Conservation (phyloP, 768 basidiomycete species). For the Trametopsis cervina region DNA sequence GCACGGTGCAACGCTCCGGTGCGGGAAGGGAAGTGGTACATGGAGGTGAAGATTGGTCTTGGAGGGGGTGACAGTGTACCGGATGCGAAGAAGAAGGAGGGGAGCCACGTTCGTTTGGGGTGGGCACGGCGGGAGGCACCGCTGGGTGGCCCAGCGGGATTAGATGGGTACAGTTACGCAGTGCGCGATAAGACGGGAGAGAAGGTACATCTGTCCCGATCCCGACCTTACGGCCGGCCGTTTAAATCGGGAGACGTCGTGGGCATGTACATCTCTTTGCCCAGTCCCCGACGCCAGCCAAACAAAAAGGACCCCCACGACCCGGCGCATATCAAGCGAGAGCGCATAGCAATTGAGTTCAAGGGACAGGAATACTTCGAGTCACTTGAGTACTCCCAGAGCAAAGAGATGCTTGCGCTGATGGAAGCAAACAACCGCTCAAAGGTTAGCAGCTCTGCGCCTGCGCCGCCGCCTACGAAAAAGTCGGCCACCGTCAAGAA, state of each 20-base stretch:
- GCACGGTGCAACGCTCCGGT: slow-evolving; percentile 87
- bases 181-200: slow-evolving; percentile 90
- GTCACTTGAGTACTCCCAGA: slow-evolving; percentile 78
- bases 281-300: slow-evolving; percentile 50
- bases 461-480: slow-evolving; percentile 52
- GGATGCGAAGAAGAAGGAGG: slow-evolving; percentile 48
- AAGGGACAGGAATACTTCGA: slow-evolving; percentile 99
- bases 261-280: slow-evolving; percentile 90
- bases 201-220: slow-evolving; percentile 79
- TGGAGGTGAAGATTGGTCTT: slow-evolving; percentile 78
- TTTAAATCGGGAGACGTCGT: slow-evolving; percentile 84
- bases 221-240: slow-evolving; percentile 64
- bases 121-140: slow-evolving; percentile 91
- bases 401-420: slow-evolving; percentile 88
- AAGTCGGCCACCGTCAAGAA: slow-evolving; percentile 64
- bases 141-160: slow-evolving; percentile 87
- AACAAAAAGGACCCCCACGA: slow-evolving; percentile 62
- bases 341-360: slow-evolving; percentile 89
- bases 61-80: slow-evolving; percentile 57
- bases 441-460: slow-evolving; percentile 45
- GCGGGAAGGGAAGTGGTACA: slow-evolving; percentile 87
- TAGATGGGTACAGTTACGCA: slow-evolving; percentile 92
- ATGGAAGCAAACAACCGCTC: slow-evolving; percentile 60
- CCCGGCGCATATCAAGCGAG: slow-evolving; percentile 77
- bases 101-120: slow-evolving; percentile 83